Percentiles rank a stretch among this genome's conserved stretches.
phyloP scores from a whole-genome alignment of 2,329 filamentous ascomycete genomes.

The Penicillium brasilianum region DNA sequence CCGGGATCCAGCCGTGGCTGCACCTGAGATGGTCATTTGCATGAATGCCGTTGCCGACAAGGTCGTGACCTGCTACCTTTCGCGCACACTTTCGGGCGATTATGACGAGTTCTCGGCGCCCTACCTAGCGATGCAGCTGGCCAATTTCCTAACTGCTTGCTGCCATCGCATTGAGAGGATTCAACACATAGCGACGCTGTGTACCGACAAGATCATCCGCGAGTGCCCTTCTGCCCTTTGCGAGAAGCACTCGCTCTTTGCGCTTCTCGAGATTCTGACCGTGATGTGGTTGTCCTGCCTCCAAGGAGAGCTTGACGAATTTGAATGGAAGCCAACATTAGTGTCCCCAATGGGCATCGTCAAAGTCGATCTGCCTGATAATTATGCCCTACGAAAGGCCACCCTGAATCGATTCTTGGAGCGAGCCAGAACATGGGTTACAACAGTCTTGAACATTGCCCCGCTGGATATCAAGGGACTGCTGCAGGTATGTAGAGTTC shows the following conservation, averaged over 20 bases:
- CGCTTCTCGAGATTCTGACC: slow-evolving; percentile 85
- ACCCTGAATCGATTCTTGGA: slow-evolving; percentile 80
- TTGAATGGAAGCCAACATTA: slow-evolving; percentile 83
- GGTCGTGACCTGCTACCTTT: slow-evolving; percentile 79
- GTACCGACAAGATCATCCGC: slow-evolving; percentile 82
- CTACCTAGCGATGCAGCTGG: slow-evolving; percentile 86
- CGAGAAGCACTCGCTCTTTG: slow-evolving; percentile 87
- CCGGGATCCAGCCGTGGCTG: slow-evolving; percentile 80
- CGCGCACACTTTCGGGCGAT: slow-evolving; percentile 72
- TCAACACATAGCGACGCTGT: slow-evolving; percentile 81
- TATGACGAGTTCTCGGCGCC: slow-evolving; percentile 85
- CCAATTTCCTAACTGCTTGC: slow-evolving; percentile 81
- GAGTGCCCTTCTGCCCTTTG: slow-evolving; percentile 89
- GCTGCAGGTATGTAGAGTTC: slow-evolving; percentile 59
- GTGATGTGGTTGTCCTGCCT: slow-evolving; percentile 96
- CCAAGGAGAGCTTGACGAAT: slow-evolving; percentile 92
- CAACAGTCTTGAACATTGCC: slow-evolving; percentile 77
- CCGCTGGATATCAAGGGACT: slow-evolving; percentile 94
- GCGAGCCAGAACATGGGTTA: slow-evolving; percentile 80
- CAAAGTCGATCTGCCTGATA: slow-evolving; percentile 88
- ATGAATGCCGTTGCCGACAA: slow-evolving; percentile 68
- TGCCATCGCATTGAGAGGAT: slow-evolving; percentile 93
- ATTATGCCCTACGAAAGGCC: slow-evolving; percentile 78
- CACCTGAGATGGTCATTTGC: slow-evolving; percentile 64
- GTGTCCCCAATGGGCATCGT: slow-evolving; percentile 78